These are phyloP conservation scores for Cladorrhinum samala DNA, from an alignment of 495 filamentous ascomycete species.

Conservation along the genomic window DNA sequence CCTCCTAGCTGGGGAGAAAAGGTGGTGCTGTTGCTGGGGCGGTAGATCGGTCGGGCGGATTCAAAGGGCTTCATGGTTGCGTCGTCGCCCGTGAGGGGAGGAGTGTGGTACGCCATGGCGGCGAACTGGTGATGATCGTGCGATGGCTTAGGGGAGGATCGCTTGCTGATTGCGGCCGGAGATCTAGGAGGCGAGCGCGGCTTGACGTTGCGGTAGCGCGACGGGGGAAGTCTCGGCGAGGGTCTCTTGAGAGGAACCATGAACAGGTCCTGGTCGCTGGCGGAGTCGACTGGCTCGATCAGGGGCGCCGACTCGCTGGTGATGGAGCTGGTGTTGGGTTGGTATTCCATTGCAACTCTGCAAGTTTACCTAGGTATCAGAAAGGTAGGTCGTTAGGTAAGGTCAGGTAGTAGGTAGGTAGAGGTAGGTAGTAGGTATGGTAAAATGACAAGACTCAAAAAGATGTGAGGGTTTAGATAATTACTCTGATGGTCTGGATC, in stretches of 20 bases:
- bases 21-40: neutral
- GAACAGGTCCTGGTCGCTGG: conserved; percentile 13
- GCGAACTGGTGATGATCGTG: neutral
- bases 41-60: neutral
- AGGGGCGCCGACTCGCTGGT: conserved; percentile 20
- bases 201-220: conserved; percentile 10
- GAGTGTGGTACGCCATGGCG: conserved; percentile 1
- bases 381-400: neutral
- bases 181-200: conserved; percentile 3
- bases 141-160: neutral
- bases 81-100: neutral
- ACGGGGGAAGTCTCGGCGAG: conserved; percentile 6
- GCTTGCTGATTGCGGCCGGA: neutral
- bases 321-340: conserved; percentile 9
- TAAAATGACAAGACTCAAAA: too few relatives aligned
- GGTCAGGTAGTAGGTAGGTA: too few relatives aligned
- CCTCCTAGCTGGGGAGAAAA: too few relatives aligned
- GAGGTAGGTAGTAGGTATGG: too few relatives aligned
- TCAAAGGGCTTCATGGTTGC: conserved; percentile 5
- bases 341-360: conserved; percentile 7
- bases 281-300: conserved; percentile 15
- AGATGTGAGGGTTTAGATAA: too few relatives aligned
- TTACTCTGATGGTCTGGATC: too few relatives aligned
- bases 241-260: conserved; percentile 17
- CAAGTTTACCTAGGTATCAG: neutral